A percentile compares a stretch with the other conserved stretches of the same genome.
These are phyloP conservation scores for Colletotrichum nymphaeae DNA, from an alignment of 2,329 filamentous ascomycete genomes.

Conservation along the genomic window DNA sequence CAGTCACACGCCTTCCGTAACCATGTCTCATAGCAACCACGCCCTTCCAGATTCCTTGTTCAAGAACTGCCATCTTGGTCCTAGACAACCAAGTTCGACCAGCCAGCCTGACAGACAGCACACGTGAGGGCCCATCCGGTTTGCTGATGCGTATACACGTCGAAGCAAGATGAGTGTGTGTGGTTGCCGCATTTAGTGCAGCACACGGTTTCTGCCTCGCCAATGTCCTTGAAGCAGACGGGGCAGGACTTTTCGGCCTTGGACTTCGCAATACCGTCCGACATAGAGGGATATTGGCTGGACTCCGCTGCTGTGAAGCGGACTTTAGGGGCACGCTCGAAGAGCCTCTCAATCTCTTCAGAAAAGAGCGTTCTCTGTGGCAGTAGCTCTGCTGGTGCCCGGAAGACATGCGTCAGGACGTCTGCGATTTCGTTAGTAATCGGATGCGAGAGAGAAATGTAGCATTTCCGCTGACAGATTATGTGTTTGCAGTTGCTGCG, in stretches of 20 bases:
- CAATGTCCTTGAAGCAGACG: conserved; percentile 25
- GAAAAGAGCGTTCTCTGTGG: conserved; percentile 12
- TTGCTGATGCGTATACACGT: not conserved
- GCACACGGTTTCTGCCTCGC: not conserved
- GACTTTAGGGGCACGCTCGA: conserved; percentile 12
- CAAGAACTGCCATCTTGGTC: not conserved
- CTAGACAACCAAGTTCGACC: not conserved
- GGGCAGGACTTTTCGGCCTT: conserved; percentile 21
- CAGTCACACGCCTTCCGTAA: not conserved
- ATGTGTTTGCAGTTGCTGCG: conserved; percentile 33
- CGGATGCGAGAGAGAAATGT: not conserved
- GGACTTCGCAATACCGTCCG: conserved; percentile 23
- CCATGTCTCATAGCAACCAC: not conserved
- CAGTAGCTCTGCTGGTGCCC: conserved; percentile 22
- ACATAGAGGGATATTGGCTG: conserved; percentile 13
- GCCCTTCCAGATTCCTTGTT: not conserved
- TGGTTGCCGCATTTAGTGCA: conserved; percentile 30
- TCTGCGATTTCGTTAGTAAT: conserved; percentile 14
- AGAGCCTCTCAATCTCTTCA: conserved; percentile 12
- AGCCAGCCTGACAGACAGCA: conserved; percentile 10
- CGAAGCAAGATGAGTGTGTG: conserved; percentile 25
- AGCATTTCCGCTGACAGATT: conserved; percentile 19
- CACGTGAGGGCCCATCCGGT: conserved; percentile 19
- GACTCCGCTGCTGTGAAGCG: conserved; percentile 18
- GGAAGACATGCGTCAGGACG: conserved; percentile 24